phyloP scores from a whole-genome alignment of 306 rosid genomes.

The Morella rubra region DNA sequence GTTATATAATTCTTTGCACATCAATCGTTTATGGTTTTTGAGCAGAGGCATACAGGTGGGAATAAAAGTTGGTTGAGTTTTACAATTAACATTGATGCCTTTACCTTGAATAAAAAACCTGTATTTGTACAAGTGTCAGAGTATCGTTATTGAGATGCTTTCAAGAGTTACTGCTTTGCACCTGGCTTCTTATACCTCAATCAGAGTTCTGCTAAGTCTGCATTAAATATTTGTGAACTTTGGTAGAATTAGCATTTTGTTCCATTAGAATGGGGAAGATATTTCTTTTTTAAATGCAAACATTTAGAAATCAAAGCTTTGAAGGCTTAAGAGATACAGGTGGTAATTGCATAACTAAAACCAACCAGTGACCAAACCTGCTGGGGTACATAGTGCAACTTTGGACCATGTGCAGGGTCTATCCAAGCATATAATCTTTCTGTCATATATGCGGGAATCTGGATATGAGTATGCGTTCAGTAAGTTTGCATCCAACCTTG shows the following conservation, averaged over 20 bases:
- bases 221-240: not conserved
- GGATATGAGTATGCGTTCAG: not conserved
- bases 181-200: not conserved
- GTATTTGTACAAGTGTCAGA: not conserved
- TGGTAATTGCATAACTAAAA: not conserved
- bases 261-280: not conserved
- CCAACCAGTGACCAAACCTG: no score
- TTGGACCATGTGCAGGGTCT: not conserved
- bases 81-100: not conserved
- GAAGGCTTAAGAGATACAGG: not conserved
- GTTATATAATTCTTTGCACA: not conserved
- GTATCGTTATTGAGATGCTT: not conserved
- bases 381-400: not conserved
- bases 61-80: not conserved
- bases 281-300: no score
- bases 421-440: not conserved
- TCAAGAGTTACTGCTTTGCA: not conserved
- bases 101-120: not conserved
- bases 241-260: not conserved
- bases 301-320: not conserved
- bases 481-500: not conserved
- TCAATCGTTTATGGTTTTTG: conserved; percentile 7
- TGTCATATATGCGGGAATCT: not conserved
- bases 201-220: not conserved
- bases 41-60: not conserved